Conservation (phyloP, 495 filamentous ascomycete genomes). For the Penicillium taxi region DNA sequence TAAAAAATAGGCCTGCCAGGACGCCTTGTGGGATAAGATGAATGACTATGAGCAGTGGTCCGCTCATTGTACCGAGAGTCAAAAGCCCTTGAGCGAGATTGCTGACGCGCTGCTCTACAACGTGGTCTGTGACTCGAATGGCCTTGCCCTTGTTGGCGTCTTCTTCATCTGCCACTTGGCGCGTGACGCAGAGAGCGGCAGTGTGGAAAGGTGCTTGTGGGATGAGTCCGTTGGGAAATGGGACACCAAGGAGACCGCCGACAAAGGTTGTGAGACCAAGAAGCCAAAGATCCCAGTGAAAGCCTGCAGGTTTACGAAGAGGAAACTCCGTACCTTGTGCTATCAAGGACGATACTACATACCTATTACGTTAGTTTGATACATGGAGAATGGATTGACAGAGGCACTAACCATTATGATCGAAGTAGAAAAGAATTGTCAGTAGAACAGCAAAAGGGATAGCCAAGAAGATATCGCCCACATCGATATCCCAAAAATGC, state of each 20-base stretch:
- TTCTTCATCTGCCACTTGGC: constrained; percentile 50
- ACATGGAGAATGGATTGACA: neutral
- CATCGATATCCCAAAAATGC: constrained; percentile 74
- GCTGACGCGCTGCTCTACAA: constrained; percentile 85
- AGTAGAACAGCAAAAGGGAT: constrained; percentile 81
- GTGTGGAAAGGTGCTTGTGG: constrained; percentile 95
- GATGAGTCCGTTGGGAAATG: constrained; percentile 87
- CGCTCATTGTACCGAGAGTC: constrained; percentile 80
- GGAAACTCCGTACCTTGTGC: constrained; percentile 92
- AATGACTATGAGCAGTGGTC: constrained; percentile 73
- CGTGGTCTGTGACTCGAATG: constrained; percentile 55
- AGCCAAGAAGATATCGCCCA: constrained; percentile 73
- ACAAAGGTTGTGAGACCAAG: constrained; percentile 82
- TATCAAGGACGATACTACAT: constrained; percentile 71
- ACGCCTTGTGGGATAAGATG: constrained; percentile 83
- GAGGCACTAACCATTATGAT: constrained; percentile 63
- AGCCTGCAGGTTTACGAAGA: constrained; percentile 82
- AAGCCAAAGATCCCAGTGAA: constrained; percentile 94
- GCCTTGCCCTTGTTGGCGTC: constrained; percentile 55
- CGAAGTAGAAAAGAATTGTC: constrained; percentile 87
- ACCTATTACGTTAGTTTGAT: neutral
- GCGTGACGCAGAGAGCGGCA: constrained; percentile 67
- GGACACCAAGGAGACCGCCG: constrained; percentile 76
- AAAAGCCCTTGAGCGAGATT: constrained; percentile 80
- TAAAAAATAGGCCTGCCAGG: constrained; percentile 86